Evolutionary conservation across 2,329 filamentous ascomycete species (phyloP), one percentile per base, ranked within the genome.

Genomic region (Acephala macrosclerotiorum): DNA sequence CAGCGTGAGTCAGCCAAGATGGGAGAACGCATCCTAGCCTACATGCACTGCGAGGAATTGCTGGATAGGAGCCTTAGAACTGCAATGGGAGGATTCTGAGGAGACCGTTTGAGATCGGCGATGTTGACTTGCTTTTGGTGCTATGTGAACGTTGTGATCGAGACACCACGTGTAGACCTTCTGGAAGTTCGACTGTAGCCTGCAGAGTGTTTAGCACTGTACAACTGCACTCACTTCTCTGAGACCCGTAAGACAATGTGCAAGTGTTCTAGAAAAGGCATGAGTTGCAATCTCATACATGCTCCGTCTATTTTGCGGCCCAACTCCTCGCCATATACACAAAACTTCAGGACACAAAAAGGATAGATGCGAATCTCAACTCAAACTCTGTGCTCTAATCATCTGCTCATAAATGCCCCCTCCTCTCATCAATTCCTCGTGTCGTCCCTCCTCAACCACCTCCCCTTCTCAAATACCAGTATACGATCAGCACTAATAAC

Each of bases 401-500:
- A 74, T 74, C 42, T 70, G 63, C 58, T 72, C 72, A 53, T 87
- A 74, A 7, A 73, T 81, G 67, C 86, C 84, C 60, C 83, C 84
- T 64, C 79, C 73, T 78, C 82, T 80, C 69, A 86, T 79, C 60
- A 88, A 73, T 68, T 88, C 84, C 63, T 83, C 80, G 70, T 88
- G 86, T 35, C 78, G 80, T 3, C 85, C 85, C 65, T 78, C 78
- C 61, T 87, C 85, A 9, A 86, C 81, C 29, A 86, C 78, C 76
- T 79, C 0, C 86, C 86, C 12, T 81, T 80, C 68, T 87, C 84
- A 59, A 88, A 79, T 42, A 88, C 82, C 60, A 87, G 81, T 67
- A 88, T 88, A 26, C 83, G 79, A 74, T 87, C 84, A 11, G 86
- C 85, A 64, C 82, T 83, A 60, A 82, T 80, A 18, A 88, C 83